Conservation (phyloP, 306 rosid genomes). For the Crataegus laevigata region DNA sequence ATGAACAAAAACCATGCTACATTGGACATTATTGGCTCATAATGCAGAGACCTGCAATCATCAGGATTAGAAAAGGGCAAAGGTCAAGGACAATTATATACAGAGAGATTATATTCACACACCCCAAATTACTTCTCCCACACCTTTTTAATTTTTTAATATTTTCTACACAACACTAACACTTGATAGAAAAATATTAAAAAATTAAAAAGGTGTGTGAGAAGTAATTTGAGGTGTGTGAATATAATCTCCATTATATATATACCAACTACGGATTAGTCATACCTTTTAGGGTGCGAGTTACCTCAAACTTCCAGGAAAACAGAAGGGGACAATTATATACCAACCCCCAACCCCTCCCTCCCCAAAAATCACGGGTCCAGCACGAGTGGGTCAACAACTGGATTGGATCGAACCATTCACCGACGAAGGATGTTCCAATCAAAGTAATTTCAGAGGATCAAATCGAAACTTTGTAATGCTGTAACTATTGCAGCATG, state of each 20-base stretch:
- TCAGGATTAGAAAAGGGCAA: not conserved
- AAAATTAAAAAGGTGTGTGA: too few relatives aligned
- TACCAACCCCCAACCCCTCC: not conserved
- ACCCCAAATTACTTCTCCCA: too few relatives aligned
- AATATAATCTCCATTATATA: too few relatives aligned
- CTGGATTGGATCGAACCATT: not conserved
- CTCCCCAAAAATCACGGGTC: not conserved
- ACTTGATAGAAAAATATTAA: too few relatives aligned
- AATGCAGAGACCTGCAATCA: not conserved
- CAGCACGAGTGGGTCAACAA: not conserved
- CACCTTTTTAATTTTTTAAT: too few relatives aligned
- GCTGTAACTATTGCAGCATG: not conserved
- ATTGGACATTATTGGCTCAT: not conserved
- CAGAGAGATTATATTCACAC: too few relatives aligned
- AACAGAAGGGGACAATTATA: too few relatives aligned
- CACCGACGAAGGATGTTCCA: not conserved
- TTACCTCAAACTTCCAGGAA: too few relatives aligned
- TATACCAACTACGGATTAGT: too few relatives aligned
- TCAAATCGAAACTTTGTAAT: not conserved
- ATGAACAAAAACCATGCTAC: not conserved
- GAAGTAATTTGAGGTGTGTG: too few relatives aligned
- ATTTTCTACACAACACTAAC: too few relatives aligned
- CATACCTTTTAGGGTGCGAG: too few relatives aligned
- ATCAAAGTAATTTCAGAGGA: not conserved
- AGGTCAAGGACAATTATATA: not conserved